These are phyloP conservation scores for Rhizopus sp. DNA, from an alignment of 371 early-diverging fungal genomes.

Conservation along the genomic window DNA sequence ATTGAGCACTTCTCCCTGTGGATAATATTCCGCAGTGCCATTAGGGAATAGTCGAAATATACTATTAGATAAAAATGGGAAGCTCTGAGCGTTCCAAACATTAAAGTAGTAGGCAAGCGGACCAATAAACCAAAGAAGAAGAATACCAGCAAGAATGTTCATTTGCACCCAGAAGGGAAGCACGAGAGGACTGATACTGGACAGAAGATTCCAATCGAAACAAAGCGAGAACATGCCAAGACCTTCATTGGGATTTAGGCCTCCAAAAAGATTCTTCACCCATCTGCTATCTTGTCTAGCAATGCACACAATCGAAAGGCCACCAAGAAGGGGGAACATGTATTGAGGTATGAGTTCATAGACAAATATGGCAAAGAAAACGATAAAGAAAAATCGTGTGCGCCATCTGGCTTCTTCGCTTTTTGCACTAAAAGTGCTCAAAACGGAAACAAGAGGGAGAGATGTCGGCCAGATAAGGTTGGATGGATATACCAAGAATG, in stretches of 20 bases:
- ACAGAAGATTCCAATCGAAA: conserved; percentile 55
- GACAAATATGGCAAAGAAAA: conserved; percentile 38
- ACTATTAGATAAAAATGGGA: conserved; percentile 44
- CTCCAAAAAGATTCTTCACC: conserved; percentile 52
- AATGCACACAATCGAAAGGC: conserved; percentile 51
- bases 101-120: conserved; percentile 41
- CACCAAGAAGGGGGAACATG: conserved; percentile 48
- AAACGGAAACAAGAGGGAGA: conserved; percentile 74
- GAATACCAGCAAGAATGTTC: conserved; percentile 41
- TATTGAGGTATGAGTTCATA: conserved; percentile 53
- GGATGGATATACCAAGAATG: conserved; percentile 83
- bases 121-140: conserved; percentile 36
- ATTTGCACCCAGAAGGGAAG: conserved; percentile 65
- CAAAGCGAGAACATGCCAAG: conserved; percentile 49
- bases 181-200: conserved; percentile 61
- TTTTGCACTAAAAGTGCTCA: conserved; percentile 69
- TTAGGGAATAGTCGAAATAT: conserved; percentile 35
- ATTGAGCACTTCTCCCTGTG: conserved; percentile 43
- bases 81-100: conserved; percentile 51
- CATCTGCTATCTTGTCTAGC: conserved; percentile 50
- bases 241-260: conserved; percentile 47
- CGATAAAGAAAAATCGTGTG: conserved; percentile 53
- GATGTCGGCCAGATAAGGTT: conserved; percentile 88
- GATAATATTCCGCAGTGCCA: conserved; percentile 31
- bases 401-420: conserved; percentile 64